Percentiles rank a stretch among this genome's conserved stretches.
These are phyloP conservation scores for Taphrina communis DNA, from an alignment of 1,139 yeast genomes.

Conservation along the genomic window DNA sequence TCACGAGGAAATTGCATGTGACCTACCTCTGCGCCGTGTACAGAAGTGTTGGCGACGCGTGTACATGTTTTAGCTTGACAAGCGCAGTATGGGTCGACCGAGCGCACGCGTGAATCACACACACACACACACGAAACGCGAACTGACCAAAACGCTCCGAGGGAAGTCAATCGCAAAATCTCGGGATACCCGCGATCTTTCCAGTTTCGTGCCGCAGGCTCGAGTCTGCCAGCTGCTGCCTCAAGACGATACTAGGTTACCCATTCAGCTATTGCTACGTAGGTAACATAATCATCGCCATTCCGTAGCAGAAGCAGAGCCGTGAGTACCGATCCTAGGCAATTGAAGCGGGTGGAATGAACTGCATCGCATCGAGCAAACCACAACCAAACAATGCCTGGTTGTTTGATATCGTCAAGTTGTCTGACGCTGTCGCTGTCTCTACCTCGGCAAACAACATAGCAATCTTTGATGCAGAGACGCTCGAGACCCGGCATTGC, in stretches of 20 bases:
- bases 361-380: conserved; percentile 19
- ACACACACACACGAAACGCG: too few relatives aligned
- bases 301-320: background rate
- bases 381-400: conserved; percentile 22
- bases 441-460: conserved; percentile 35
- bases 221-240: too few relatives aligned
- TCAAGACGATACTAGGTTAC: too few relatives aligned
- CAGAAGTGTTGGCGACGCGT: background rate
- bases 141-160: too few relatives aligned
- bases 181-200: too few relatives aligned
- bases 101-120: background rate
- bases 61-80: conserved; percentile 1
- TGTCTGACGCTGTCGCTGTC: conserved; percentile 35
- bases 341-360: conserved; percentile 1
- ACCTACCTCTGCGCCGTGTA: background rate
- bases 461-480: conserved; percentile 27
- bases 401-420: conserved; percentile 34
- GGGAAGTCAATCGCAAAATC: too few relatives aligned
- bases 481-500: conserved; percentile 9
- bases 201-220: too few relatives aligned
- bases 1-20: background rate
- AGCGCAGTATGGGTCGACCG: background rate
- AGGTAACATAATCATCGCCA: background rate
- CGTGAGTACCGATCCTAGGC: background rate
- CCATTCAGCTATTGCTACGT: too few relatives aligned